These are phyloP conservation scores for Nicotiana otophora DNA, from an alignment of 257 asterid species.

Conservation along the genomic window DNA sequence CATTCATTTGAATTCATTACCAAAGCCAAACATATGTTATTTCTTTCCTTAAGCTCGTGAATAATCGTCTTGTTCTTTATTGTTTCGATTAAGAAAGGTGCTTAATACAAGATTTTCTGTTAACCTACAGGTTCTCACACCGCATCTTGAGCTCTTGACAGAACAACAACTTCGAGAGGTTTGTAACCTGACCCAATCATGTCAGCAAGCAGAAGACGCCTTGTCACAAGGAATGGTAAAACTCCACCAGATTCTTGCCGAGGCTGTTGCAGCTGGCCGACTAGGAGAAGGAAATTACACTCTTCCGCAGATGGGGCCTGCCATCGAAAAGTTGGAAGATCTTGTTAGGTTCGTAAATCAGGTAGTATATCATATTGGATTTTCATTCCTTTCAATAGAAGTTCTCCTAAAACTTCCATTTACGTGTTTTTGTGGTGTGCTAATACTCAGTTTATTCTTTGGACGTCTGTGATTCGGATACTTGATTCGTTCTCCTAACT, in stretches of 20 bases:
- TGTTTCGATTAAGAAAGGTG: neutral
- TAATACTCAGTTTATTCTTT: neutral
- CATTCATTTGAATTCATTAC: neutral
- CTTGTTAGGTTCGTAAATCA: constrained; percentile 69
- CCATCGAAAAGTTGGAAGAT: constrained; percentile 62
- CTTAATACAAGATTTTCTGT: neutral
- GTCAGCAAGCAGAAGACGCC: constrained; percentile 93
- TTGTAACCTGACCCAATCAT: constrained; percentile 47
- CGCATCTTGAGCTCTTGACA: constrained; percentile 56
- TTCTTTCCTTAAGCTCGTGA: neutral
- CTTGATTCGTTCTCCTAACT: neutral
- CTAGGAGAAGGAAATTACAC: constrained; percentile 58
- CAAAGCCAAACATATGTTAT: neutral
- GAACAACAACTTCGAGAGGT: constrained; percentile 48
- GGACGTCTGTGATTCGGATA: neutral
- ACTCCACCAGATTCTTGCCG: constrained; percentile 51
- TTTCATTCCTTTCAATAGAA: neutral
- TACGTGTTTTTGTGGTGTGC: neutral
- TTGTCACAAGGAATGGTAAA: constrained; percentile 80
- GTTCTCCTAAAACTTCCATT: neutral
- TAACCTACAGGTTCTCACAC: constrained; percentile 51
- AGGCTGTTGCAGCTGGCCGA: constrained; percentile 42
- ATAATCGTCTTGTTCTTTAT: neutral
- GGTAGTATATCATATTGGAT: constrained; percentile 37
- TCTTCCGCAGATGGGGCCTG: constrained; percentile 52